Evolutionary conservation across 805 yeast species (phyloP), one percentile per base, ranked within the genome.

Genomic region (Kodamaea kaohsiungensis): DNA sequence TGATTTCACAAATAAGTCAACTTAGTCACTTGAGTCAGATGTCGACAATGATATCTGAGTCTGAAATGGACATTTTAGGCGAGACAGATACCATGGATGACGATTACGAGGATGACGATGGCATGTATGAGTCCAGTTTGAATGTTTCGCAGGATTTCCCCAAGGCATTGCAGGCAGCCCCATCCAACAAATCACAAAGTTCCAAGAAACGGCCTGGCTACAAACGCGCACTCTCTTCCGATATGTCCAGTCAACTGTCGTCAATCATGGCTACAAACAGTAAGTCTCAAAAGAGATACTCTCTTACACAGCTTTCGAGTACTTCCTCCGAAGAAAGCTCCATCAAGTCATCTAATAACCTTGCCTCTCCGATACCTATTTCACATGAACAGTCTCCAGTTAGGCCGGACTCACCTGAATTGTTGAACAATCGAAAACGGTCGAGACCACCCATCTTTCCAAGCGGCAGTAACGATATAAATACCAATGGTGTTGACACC

Each of bases 1-100:
- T 76, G 65, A 62, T 75, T 12, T 72, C 77, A 1, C 78, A 75
- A 58, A 59, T 67, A 12, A 68, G 74, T 61, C 78, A 73, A 59
- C 56, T 69, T 27, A 71, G 77, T 57, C 78, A 75, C 48, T 55
- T 70, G 40, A 70, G 77, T 61, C 80, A 76, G 53, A 60, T 74
- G 56, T 75, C 77, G 7, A 69, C 76, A 15, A 72, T 72, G 73
- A 56, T 74, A 61, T 73, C 79, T 2, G 80, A 73, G 52, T 70
- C 75, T 3, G 80, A 76, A 51, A 59, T 73, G 42, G 79, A 75
- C 35, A 65, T 68, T 48, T 56, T 73, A 53, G 77, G 70, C 43
- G 79, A 71, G 46, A 69, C 78, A 1, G 79, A 73, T 52, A 65
- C 68, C 9, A 65, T 67, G 67, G 77, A 63, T 2, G 76, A 72